Conservation (phyloP, 2,329 filamentous ascomycete species). For the Pyrenochaeta sp. region DNA sequence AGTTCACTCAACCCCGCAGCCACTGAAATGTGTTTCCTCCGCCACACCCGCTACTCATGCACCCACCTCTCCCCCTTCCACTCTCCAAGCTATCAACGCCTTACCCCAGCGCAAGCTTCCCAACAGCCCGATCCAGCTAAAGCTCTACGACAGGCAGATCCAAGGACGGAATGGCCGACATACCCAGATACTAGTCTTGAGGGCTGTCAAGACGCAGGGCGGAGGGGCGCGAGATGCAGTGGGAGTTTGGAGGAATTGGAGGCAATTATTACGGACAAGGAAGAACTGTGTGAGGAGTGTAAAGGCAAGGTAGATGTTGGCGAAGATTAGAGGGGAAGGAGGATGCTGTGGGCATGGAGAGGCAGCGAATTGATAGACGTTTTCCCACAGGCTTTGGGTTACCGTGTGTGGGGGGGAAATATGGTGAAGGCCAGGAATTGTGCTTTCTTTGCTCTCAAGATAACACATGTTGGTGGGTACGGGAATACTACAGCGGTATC, state of each 20-base stretch:
- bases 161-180: constrained; percentile 14
- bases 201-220: constrained; percentile 12
- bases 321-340: background rate
- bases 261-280: background rate
- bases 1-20: background rate
- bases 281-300: constrained; percentile 8
- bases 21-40: constrained; percentile 12
- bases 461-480: too few species aligned
- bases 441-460: too few species aligned
- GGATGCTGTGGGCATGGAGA: background rate
- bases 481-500: too few species aligned
- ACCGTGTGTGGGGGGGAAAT: too few species aligned
- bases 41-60: constrained; percentile 16
- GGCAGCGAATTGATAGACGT: too few species aligned
- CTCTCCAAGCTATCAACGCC: constrained; percentile 3
- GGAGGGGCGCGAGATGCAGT: constrained; percentile 9
- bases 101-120: background rate
- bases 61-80: constrained; percentile 12
- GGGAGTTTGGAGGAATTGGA: constrained; percentile 7
- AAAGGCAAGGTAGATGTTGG: background rate
- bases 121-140: background rate
- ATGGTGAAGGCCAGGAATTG: too few species aligned
- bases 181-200: constrained; percentile 5
- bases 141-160: background rate
- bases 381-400: too few species aligned